Evolutionary conservation across 2,329 filamentous ascomycete genomes (phyloP).

Genomic region (Drechslerella coelobrocha): DNA sequence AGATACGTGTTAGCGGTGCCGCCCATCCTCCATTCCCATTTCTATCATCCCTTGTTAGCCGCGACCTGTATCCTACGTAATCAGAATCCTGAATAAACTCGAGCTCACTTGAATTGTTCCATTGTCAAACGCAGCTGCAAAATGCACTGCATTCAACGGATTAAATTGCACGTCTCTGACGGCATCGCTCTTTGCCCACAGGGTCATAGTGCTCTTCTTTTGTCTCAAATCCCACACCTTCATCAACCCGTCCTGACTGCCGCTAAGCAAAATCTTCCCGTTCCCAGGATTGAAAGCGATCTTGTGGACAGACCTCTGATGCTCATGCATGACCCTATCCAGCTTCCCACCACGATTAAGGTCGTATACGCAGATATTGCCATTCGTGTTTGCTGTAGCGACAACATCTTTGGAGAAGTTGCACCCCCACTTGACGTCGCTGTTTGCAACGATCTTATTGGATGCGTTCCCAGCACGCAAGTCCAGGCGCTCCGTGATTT

Average conservation of each 20-base stretch:
- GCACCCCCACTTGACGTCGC: slow-evolving; percentile 55
- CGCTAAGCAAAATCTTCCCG: slow-evolving; percentile 53
- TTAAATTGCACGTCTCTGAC: slow-evolving; percentile 55
- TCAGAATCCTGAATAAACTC: neutral
- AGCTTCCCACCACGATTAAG: slow-evolving; percentile 51
- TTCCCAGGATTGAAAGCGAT: slow-evolving; percentile 55
- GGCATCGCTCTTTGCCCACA: slow-evolving; percentile 54
- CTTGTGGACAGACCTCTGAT: slow-evolving; percentile 54
- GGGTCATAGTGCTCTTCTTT: slow-evolving; percentile 54
- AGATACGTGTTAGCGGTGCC: slow-evolving; percentile 37
- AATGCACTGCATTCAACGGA: slow-evolving; percentile 52
- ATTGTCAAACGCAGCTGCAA: slow-evolving; percentile 55
- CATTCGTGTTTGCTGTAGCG: slow-evolving; percentile 54
- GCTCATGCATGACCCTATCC: slow-evolving; percentile 52
- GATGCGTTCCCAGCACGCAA: slow-evolving; percentile 52
- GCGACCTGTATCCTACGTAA: slow-evolving; percentile 42
- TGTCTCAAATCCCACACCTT: slow-evolving; percentile 54
- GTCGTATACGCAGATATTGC: slow-evolving; percentile 55
- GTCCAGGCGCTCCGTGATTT: slow-evolving; percentile 51
- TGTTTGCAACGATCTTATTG: slow-evolving; percentile 50
- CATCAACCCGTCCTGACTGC: slow-evolving; percentile 54
- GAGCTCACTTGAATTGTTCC: slow-evolving; percentile 53
- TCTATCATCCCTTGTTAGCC: slow-evolving; percentile 22
- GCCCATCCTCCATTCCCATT: slow-evolving; percentile 49
- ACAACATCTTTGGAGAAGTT: slow-evolving; percentile 51